phyloP scores from a whole-genome alignment of 2,329 filamentous ascomycete genomes.

The Aspergillus jensenii region DNA sequence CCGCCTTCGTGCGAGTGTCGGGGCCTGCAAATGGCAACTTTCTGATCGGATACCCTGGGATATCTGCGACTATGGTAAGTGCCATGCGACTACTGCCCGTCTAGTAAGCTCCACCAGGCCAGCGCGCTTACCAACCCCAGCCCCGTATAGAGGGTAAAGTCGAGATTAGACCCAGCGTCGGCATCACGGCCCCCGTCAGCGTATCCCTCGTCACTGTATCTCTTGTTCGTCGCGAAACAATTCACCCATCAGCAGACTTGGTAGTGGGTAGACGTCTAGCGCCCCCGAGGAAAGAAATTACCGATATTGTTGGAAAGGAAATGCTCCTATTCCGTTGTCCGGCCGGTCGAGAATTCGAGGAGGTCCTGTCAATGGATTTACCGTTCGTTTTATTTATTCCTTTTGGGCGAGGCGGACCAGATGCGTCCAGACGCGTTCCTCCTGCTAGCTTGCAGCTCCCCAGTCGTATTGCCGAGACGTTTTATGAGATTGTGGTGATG shows the following conservation, averaged over 20 bases:
- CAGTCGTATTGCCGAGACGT: slow-evolving; percentile 93
- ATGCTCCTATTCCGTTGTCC: slow-evolving; percentile 86
- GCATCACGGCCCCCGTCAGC: slow-evolving; percentile 83
- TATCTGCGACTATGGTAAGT: slow-evolving; percentile 93
- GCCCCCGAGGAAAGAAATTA: slow-evolving; percentile 84
- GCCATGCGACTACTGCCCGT: slow-evolving; percentile 32
- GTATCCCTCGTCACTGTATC: slow-evolving; percentile 93
- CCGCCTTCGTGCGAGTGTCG: slow-evolving; percentile 90
- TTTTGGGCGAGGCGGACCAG: slow-evolving; percentile 85
- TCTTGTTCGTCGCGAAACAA: slow-evolving; percentile 89
- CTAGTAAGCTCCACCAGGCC: neutral
- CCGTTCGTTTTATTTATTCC: slow-evolving; percentile 98
- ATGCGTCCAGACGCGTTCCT: slow-evolving; percentile 84
- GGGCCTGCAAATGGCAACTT: slow-evolving; percentile 97
- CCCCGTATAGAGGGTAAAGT: slow-evolving; percentile 97
- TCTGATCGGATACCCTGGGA: slow-evolving; percentile 93
- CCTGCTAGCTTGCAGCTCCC: slow-evolving; percentile 88
- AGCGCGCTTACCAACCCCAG: slow-evolving; percentile 46
- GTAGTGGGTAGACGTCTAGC: slow-evolving; percentile 89
- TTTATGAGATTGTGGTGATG: slow-evolving; percentile 92
- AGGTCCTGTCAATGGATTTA: slow-evolving; percentile 91
- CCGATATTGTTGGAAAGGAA: slow-evolving; percentile 93
- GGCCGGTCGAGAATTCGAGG: slow-evolving; percentile 80
- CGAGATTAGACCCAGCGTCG: slow-evolving; percentile 84
- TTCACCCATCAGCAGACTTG: slow-evolving; percentile 93